Conservation (phyloP, 177 flowering plant genomes). For the Vitis hybrid region DNA sequence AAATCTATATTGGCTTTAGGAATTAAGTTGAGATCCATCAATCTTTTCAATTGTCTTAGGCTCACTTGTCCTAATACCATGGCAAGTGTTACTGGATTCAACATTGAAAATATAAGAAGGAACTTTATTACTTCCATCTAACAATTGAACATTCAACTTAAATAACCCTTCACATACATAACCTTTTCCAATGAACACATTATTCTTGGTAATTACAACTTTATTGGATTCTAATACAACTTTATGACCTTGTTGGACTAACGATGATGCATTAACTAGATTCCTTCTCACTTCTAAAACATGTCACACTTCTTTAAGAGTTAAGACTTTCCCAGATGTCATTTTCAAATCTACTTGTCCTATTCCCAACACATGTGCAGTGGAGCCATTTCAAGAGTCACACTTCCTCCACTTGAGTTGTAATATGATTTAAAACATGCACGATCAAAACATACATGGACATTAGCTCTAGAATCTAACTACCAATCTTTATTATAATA, state of each 20-base stretch:
- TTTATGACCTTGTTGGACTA: not conserved
- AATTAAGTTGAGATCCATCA: not conserved
- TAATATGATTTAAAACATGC: no score
- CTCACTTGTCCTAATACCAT: not conserved
- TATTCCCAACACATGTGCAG: not conserved
- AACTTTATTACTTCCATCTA: not conserved
- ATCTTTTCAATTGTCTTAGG: no score
- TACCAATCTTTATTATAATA: no score
- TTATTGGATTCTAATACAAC: not conserved
- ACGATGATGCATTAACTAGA: not conserved
- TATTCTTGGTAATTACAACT: not conserved
- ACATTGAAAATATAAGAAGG: not conserved
- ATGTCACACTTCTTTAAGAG: not conserved
- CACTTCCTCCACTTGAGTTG: no score
- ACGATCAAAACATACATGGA: no score
- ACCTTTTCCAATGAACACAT: not conserved
- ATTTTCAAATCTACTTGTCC: no score
- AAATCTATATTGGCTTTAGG: no score
- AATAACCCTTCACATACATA: not conserved
- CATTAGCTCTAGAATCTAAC: no score
- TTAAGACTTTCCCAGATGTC: not conserved
- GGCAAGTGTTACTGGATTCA: not conserved
- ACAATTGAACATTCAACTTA: not conserved
- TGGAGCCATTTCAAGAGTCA: no score
- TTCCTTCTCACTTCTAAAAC: not conserved